These are phyloP conservation scores for Rosa hybrid DNA, from an alignment of 331 rosid genomes.

Conservation along the genomic window DNA sequence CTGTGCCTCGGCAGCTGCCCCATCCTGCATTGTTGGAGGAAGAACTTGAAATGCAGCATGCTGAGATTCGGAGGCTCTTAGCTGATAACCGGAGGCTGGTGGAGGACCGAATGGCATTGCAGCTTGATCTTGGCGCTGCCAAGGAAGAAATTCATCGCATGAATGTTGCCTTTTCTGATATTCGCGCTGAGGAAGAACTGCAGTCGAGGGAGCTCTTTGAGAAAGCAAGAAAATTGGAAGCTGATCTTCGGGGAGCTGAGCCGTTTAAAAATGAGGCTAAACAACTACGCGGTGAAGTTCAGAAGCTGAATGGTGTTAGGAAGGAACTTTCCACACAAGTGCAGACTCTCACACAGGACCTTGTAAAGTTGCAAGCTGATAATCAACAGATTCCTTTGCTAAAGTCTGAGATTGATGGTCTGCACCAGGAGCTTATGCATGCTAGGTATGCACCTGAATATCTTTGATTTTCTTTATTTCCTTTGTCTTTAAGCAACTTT, in stretches of 20 bases:
- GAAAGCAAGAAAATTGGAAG: constrained; percentile 68
- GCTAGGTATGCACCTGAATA: constrained; percentile 53
- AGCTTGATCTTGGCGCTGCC: constrained; percentile 62
- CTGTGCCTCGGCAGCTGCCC: constrained; percentile 41
- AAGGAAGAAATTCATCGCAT: constrained; percentile 82
- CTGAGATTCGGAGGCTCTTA: constrained; percentile 60
- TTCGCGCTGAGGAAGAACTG: constrained; percentile 66
- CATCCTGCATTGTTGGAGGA: constrained; percentile 81
- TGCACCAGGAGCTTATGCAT: constrained; percentile 82
- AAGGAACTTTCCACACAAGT: constrained; percentile 67
- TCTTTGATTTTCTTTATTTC: constrained; percentile 17
- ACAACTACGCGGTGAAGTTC: constrained; percentile 67
- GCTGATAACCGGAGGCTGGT: constrained; percentile 70
- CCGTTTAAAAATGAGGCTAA: constrained; percentile 69
- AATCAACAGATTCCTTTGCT: constrained; percentile 64
- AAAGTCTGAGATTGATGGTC: constrained; percentile 67
- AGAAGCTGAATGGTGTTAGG: constrained; percentile 57
- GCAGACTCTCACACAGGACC: constrained; percentile 62
- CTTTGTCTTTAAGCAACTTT: constrained; percentile 10
- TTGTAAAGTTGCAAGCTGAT: constrained; percentile 61
- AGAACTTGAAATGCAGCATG: constrained; percentile 67
- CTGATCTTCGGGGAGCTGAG: constrained; percentile 70
- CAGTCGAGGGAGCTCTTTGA: constrained; percentile 74
- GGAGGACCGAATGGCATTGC: constrained; percentile 63
- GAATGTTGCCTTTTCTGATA: constrained; percentile 70